Evolutionary conservation across 495 filamentous ascomycete species (phyloP), one percentile per base, ranked within the genome.

Genomic region (Halenospora varia): DNA sequence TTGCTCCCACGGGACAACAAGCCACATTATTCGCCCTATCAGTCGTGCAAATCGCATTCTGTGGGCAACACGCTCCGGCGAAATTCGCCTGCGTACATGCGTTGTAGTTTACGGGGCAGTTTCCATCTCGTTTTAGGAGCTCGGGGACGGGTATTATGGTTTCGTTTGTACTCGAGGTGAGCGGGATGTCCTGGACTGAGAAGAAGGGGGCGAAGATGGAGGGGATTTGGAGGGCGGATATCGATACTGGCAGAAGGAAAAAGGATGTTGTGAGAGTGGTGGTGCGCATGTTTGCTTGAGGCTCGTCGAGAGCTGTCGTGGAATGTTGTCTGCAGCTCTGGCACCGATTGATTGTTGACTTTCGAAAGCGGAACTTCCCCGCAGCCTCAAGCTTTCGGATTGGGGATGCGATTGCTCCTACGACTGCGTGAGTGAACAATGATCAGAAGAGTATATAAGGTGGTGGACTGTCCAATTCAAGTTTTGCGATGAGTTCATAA

Each of bases 1-100:
- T 79, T 35, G 80, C 79, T 40, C 80, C 77, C 10, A 69, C 74
- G 6, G 83, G 82, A 68, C 86, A 89, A 69, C 86, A 89, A 25
- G 84, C 86, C 55, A 87, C 77, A 55, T 86, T 77, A 58, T 80
- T 71, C 18, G 78, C 81, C 25, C 66, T 66, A 65, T 89, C 86
- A 24, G 71, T 69, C 18, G 82, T 77, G 66, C 86, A 89, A 29
- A 71, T 71, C 11, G 80, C 74, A 42, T 73, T 75, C 20, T 70
- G 56, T 23, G 61, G 66, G 63, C 86, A 89, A 69, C 86, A 89
- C 26, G 71, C 71, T 6, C 76, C 68, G 40, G 78, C 72, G 45
- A 73, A 77, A 48, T 56, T 45, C 18, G 26, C 46, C 22, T 80
- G 61, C 42, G 73, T 74, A 10, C 84, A 86, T 20, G 70, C 62